A percentile compares a stretch with the other conserved stretches of the same genome.
phyloP scores from a whole-genome alignment of 1,139 yeast species.

The Lodderomyces beijingensis region DNA sequence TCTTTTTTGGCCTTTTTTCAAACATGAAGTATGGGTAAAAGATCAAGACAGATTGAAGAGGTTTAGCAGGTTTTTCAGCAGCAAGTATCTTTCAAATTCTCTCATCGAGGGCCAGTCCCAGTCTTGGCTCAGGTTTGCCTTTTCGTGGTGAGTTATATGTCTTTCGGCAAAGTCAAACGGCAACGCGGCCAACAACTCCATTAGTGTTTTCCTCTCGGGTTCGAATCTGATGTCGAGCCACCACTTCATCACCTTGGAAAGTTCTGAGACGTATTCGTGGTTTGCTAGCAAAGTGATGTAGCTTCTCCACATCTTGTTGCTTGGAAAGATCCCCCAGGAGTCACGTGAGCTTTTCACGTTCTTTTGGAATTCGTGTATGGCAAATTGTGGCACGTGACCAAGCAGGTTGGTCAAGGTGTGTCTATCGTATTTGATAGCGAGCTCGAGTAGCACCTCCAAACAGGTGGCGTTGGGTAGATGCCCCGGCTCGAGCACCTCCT shows the following conservation, averaged over 20 bases:
- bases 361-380: constrained; percentile 52
- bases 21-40: too few species aligned
- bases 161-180: constrained; percentile 38
- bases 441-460: constrained; percentile 40
- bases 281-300: constrained; percentile 50
- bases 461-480: constrained; percentile 33
- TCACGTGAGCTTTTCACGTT: constrained; percentile 24
- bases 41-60: too few species aligned
- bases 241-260: constrained; percentile 51
- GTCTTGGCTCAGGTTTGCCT: constrained; percentile 14
- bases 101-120: constrained; percentile 28
- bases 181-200: constrained; percentile 32
- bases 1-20: too few species aligned
- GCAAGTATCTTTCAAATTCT: constrained; percentile 11
- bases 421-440: constrained; percentile 18
- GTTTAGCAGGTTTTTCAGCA: too few species aligned
- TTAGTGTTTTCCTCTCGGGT: constrained; percentile 40
- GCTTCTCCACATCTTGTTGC: constrained; percentile 42
- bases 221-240: constrained; percentile 51
- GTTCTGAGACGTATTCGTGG: constrained; percentile 46
- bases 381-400: constrained; percentile 56
- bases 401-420: background rate
- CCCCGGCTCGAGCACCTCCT: constrained; percentile 16
- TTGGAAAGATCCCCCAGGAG: constrained; percentile 34
- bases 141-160: constrained; percentile 36